These are phyloP conservation scores for Lactuca saligna DNA, from an alignment of 129 eudicot genomes.

Conservation along the genomic window DNA sequence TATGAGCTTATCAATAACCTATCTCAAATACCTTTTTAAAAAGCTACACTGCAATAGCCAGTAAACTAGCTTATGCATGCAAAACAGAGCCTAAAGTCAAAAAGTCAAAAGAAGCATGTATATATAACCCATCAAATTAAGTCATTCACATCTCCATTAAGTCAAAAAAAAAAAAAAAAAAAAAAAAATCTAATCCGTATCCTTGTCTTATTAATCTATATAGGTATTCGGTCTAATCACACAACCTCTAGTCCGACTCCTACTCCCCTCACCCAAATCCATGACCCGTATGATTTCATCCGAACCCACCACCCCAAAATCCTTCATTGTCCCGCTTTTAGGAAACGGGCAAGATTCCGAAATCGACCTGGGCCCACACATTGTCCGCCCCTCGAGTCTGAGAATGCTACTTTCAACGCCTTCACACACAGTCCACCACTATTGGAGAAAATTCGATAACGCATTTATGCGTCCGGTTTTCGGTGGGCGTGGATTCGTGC, in stretches of 20 bases:
- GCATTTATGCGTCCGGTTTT: slow-evolving; percentile 94
- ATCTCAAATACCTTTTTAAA: too few species aligned
- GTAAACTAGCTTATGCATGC: too few species aligned
- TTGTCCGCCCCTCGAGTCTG: slow-evolving; percentile 65
- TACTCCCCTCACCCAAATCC: slow-evolving; percentile 57
- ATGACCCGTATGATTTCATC: slow-evolving; percentile 58
- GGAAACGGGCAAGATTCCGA: slow-evolving; percentile 53
- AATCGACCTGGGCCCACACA: slow-evolving; percentile 26
- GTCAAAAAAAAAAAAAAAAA: neutral
- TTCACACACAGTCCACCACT: slow-evolving; percentile 68
- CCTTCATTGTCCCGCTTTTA: slow-evolving; percentile 65
- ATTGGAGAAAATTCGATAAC: slow-evolving; percentile 93
- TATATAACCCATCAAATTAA: too few species aligned
- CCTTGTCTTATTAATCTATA: slow-evolving; percentile 2
- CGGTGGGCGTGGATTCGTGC: slow-evolving; percentile 98
- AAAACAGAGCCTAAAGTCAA: too few species aligned
- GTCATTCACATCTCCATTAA: neutral
- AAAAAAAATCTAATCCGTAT: neutral
- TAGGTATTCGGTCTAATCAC: slow-evolving; percentile 93
- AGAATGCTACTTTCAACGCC: slow-evolving; percentile 68
- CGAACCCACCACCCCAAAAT: slow-evolving; percentile 63
- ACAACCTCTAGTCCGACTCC: slow-evolving; percentile 66
- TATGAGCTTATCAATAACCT: too few species aligned
- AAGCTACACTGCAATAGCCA: too few species aligned
- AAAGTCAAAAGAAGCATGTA: too few species aligned